Evolutionary conservation across 345 rosid species (phyloP), one percentile per base, ranked within the genome.

Genomic region (Rubroshorea leprosula): DNA sequence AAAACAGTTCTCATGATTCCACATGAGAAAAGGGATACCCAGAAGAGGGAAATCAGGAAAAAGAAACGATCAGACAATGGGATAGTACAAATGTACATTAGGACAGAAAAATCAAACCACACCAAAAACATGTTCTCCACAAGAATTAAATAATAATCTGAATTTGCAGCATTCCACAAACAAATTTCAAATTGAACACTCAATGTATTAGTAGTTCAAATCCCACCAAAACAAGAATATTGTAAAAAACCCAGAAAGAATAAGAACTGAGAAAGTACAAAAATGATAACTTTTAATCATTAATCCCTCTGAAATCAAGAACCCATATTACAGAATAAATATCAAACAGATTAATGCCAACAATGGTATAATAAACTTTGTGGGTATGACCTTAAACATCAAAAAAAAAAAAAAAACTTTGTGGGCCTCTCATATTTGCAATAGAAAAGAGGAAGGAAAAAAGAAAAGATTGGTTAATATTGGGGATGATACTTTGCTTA

Each of bases 21-120:
- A 15, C 6, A 21, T 8, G 6, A 12, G 54, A 46, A 56, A 68
- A 54, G 39, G 49, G 27, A 60, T 46, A 13, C 21, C 50, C 35
- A 58, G 51, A 56, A 55, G 65, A 27, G 50, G 48, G 13, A 51
- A 55, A 23, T 18, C 66, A 51, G 47, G 25, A 7, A 23, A 15
- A 39, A 18, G 15, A 19, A 24, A 44, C 22, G 7, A 52, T 11
- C 13, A 44, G 19, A 31, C 16, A 26, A 25, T 26, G n/a, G 17
- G n/a, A 44, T 13, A 29, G 35, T 29, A 4, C 35, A 4, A 29
- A 4, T 29, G 17, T 1, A n/a, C 18, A 44, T 44, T 44, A 44
- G 14, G 17, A 44, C 5, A 13, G 47, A 44, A 44, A 10, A 44
- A 44, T 44, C 47, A 44, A 44, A 44, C 47, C 47, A 5, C 14